phyloP scores from a whole-genome alignment of 495 filamentous ascomycete species.

The Niebla homalea region DNA sequence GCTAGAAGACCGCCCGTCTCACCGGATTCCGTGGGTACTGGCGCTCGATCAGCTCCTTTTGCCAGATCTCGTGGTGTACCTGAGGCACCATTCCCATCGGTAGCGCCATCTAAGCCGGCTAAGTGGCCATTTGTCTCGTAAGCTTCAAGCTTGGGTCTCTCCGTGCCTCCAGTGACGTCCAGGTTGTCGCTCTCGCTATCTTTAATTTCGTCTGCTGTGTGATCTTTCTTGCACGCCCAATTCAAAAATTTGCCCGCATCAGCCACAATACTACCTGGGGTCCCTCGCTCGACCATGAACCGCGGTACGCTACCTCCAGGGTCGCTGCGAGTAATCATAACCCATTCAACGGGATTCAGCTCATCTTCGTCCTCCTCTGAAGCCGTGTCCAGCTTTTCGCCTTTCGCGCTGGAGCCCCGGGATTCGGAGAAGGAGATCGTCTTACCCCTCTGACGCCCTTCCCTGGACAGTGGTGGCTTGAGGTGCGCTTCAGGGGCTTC shows the following conservation, averaged over 20 bases:
- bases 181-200: conserved; percentile 1
- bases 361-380: conserved; percentile 31
- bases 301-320: conserved; percentile 84
- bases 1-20: conserved; percentile 27
- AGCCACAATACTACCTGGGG: conserved; percentile 64
- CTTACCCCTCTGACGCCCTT: conserved; percentile 23
- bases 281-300: conserved; percentile 90
- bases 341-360: conserved; percentile 72
- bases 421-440: conserved; percentile 38
- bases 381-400: conserved; percentile 24
- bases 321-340: conserved; percentile 92
- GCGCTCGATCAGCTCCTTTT: conserved; percentile 9
- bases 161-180: neutral
- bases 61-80: conserved; percentile 8
- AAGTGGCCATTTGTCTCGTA: conserved; percentile 26
- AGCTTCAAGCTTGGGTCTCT: conserved; percentile 12
- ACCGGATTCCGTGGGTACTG: conserved; percentile 17
- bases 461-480: neutral
- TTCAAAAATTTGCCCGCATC: conserved; percentile 79
- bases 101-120: conserved; percentile 16
- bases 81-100: conserved; percentile 8
- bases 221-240: conserved; percentile 56
- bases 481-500: neutral
- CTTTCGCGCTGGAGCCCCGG: conserved; percentile 24
- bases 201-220: conserved; percentile 20